Conservation (phyloP, 2,329 filamentous ascomycete genomes). For the Colletotrichum gigasporum region DNA sequence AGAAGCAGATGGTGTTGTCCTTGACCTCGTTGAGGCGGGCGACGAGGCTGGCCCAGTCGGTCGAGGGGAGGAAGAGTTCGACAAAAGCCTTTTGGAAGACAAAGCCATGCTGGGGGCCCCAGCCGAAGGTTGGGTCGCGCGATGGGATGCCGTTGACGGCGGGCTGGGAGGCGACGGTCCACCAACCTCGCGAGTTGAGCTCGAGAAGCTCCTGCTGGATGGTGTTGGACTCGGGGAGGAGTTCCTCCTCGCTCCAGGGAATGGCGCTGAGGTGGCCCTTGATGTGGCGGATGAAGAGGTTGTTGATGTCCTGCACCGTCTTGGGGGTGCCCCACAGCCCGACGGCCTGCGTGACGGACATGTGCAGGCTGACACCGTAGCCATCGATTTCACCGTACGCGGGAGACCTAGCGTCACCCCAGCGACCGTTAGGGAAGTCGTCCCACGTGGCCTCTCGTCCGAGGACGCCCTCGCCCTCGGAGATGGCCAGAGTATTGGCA, state of each 20-base stretch:
- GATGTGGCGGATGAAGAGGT: conserved; percentile 84
- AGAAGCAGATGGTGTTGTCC: conserved; percentile 79
- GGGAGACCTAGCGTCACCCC: conserved; percentile 91
- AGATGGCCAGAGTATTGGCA: conserved; percentile 89
- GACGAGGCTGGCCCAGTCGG: conserved; percentile 76
- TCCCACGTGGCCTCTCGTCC: conserved; percentile 98
- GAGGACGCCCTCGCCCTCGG: conserved; percentile 88
- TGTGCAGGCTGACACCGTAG: conserved; percentile 96
- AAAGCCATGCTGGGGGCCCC: conserved; percentile 92
- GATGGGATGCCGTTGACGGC: conserved; percentile 88
- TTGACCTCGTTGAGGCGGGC: conserved; percentile 62
- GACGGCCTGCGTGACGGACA: conserved; percentile 85
- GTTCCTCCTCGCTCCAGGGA: conserved; percentile 92
- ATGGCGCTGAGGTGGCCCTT: conserved; percentile 82
- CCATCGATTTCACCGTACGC: conserved; percentile 97
- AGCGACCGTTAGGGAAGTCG: conserved; percentile 95
- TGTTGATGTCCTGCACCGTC: conserved; percentile 75
- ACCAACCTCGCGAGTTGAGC: conserved; percentile 87
- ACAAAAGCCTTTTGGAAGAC: conserved; percentile 99
- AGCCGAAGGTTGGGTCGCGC: conserved; percentile 83
- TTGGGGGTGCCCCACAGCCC: conserved; percentile 86
- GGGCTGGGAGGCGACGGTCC: conserved; percentile 95
- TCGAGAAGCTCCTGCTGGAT: conserved; percentile 80
- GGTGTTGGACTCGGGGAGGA: conserved; percentile 82
- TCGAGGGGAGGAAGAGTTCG: conserved; percentile 86